Base-by-base conservation (phyloP, 345 rosid species). In the Aurinia saxatilis region DNA sequence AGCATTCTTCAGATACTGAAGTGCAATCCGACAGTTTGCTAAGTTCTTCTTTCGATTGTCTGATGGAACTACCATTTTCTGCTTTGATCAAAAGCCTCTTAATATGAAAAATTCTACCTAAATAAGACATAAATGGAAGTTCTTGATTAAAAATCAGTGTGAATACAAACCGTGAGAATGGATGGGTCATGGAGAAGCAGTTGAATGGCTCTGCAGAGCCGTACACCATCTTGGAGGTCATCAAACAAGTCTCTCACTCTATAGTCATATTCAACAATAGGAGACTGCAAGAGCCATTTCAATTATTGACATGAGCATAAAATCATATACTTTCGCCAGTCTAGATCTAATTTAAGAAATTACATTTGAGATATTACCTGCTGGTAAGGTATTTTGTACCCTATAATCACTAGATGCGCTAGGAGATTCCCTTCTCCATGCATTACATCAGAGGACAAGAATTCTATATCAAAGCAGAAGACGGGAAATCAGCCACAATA, bases 351-450 rank as follows among this genome's bases (percentile, higher is more conserved):
- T 21, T 4, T 21, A 21, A 4, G 2, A 21, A 21, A 21, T 21
- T 1, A 21, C 25, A 21, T 70, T 33, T 5, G 37, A 48, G 33
- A 31, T 47, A 25, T 40, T 81, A 92, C 98, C 95, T 92, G 96
- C 63, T 85, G 84, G 60, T 86, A 83, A 56, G 86, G 82, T 52
- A 87, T 75, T 78, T 73, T 83, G 88, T 79, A 92, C 41, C 98
- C 95, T 46, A 92, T 37, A 66, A 81, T 78, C 78, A 68, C 77
- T 16, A 92, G 82, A 82, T 87, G 98, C n/a, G 93, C 82, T 16
- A 87, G 79, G 57, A 92, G 85, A 78, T 83, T 87, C 66, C 98
- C 98, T 77, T 89, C 95, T 67, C 98, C 98, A 31, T 78, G 96
- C 98, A 87, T 92, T 47, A 85, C 81, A 63, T 92, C 98, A 19